A percentile compares a stretch with the other conserved stretches of the same genome.
phyloP scores from a whole-genome alignment of 768 basidiomycete species.

The Suillus alpinus region DNA sequence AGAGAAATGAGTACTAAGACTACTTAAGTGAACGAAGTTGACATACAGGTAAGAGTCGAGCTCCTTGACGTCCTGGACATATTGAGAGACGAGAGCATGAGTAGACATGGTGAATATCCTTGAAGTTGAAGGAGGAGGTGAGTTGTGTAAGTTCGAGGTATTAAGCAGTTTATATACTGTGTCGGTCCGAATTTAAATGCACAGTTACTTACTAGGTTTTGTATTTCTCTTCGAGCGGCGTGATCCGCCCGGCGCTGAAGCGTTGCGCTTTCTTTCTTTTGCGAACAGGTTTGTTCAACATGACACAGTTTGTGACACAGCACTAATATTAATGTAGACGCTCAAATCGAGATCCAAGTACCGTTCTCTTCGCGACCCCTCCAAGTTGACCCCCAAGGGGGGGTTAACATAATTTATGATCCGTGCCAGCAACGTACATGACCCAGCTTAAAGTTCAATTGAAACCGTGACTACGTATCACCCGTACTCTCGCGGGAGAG shows the following conservation, averaged over 20 bases:
- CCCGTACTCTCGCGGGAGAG: neutral
- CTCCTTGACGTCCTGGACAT: constrained; percentile 58
- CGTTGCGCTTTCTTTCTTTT: neutral
- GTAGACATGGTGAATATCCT: constrained; percentile 12
- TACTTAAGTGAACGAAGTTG: neutral
- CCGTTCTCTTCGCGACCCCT: neutral
- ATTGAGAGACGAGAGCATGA: constrained; percentile 45
- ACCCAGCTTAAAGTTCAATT: neutral
- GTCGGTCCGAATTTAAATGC: neutral
- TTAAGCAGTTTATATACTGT: neutral
- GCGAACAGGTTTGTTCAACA: constrained; percentile 1
- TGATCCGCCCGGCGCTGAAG: neutral
- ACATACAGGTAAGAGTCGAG: constrained; percentile 63
- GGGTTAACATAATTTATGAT: neutral
- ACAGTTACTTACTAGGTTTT: neutral
- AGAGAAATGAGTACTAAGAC: constrained; percentile 5
- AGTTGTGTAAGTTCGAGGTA: neutral
- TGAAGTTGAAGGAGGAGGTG: neutral
- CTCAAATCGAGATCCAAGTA: neutral
- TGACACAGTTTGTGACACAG: constrained; percentile 1
- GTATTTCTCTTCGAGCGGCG: neutral
- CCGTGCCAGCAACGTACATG: neutral
- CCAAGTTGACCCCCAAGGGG: neutral
- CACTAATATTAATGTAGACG: neutral
- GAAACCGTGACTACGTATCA: neutral